These are phyloP conservation scores for Epicoccum sorghinum DNA, from an alignment of 2,329 filamentous ascomycete species.

Conservation along the genomic window DNA sequence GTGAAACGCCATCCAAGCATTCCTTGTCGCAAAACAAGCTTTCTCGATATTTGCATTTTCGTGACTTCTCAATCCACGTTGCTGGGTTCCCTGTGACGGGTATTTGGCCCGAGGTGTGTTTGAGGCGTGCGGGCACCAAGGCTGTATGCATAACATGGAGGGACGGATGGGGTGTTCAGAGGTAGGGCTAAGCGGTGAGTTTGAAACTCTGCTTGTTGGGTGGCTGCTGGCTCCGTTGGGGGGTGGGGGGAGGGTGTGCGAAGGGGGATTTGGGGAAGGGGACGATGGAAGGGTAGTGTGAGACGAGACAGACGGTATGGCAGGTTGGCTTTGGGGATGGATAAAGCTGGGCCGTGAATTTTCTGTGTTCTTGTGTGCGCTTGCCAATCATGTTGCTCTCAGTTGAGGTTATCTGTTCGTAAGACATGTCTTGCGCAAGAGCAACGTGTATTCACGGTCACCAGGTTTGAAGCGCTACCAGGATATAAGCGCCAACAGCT, in stretches of 20 bases:
- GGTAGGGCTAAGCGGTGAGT: not conserved
- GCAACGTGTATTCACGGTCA: too few species aligned
- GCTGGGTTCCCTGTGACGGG: not conserved
- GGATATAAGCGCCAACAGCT: too few species aligned
- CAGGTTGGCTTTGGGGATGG: too few species aligned
- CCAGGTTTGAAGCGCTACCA: too few species aligned
- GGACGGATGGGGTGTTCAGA: not conserved
- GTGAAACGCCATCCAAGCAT: constrained; percentile 3
- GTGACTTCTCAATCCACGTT: not conserved
- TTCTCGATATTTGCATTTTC: not conserved
- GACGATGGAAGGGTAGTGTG: too few species aligned
- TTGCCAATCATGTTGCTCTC: too few species aligned
- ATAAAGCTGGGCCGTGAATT: too few species aligned
- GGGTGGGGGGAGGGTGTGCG: not conserved
- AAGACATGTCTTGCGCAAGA: too few species aligned
- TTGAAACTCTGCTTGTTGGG: not conserved
- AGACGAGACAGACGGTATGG: too few species aligned
- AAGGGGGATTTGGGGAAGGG: too few species aligned
- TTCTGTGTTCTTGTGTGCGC: too few species aligned
- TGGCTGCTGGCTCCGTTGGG: not conserved
- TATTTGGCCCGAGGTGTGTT: not conserved
- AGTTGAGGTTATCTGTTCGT: too few species aligned
- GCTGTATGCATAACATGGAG: constrained; percentile 1
- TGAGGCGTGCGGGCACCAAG: not conserved
- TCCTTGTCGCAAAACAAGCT: constrained; percentile 6